Base-by-base conservation (phyloP, 1,284 basidiomycete species). In the Ustilago lituana region DNA sequence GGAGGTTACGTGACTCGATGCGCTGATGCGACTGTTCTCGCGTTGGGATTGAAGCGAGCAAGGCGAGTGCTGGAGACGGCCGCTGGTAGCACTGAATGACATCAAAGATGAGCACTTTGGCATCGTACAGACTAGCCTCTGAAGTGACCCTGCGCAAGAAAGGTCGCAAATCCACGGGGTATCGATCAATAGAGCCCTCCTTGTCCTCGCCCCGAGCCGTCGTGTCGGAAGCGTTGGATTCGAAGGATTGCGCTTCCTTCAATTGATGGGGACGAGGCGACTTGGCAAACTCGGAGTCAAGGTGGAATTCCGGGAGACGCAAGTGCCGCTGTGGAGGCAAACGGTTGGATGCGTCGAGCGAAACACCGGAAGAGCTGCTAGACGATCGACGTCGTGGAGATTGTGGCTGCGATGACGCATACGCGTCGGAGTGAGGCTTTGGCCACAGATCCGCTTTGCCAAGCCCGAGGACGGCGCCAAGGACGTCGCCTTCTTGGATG, bases 401-500 rank as follows among this genome's bases (percentile, higher is more conserved):
- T 8, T 41, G 45, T 11, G 38, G 37, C 10, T 54, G 49, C 8
- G 44, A 37, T 24, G 33, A 14, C 14, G 14, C 26, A 23, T 37
- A 33, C 9, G 43, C 11, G 4, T 36, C 48, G 15, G 43, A 31
- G 6, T 35, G 49, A 20, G 41, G 23, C 23, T 47, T 58, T 14
- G 56, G 26, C 67, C 61, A 60, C 12, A 61, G 20, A 20, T 70
- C 69, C 10, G 48, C 51, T 35, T 72, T 52, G 12, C 69, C 45
- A 15, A 77, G 56, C n/a, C 72, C 74, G n/a, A 78, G 66, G 12
- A 78, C 63, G 17, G 76, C 76, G 6, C 76, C 75, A 11, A 78
- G 63, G 19, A 78, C 75, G 26, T 78, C 76, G 17, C 76, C 76
- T 22, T 72, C 65, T 22, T 76, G 50, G 20, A 78, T 62, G 24